Evolutionary conservation across 345 rosid genomes (phyloP), one percentile per base, ranked within the genome.

Genomic region (Excoecaria agallocha): DNA sequence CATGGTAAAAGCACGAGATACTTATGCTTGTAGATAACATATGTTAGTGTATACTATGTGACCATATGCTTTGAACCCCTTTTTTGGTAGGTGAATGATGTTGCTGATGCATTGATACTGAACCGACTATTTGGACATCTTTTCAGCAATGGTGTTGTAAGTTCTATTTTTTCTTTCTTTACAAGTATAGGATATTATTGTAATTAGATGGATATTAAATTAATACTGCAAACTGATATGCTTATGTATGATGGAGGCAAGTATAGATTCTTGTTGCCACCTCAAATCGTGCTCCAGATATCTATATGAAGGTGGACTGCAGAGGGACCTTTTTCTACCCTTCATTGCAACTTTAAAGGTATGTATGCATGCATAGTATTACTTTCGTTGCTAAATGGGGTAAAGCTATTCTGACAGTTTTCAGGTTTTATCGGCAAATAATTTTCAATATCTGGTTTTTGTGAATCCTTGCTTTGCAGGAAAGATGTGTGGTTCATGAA

Each of bases 201-300:
- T 9, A 57, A 54, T 76, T 12, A 17, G 77, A 58, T 62, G 71
- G 65, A 69, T 68, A 73, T 66, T 50, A 52, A 73, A 41, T 68
- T 73, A 71, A 54, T 25, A 66, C 55, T 20, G 19, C 65, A 67
- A 71, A 75, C 78, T 79, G 74, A 37, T 39, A 35, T 76, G 57
- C 79, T 71, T 81, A 48, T 77, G 56, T 56, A 39, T 82, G 81
- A 76, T 84, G 81, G 87, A 71, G 85, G 81, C 79, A 86, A 83
- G 79, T 82, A 66, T 81, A 95, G 99, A 88, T 95, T 81, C 96
- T 95, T 66, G 97, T 93, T 66, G 74, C 99, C 25, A 95, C 99
- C 68, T 95, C 99, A 73, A 95, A 95, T 83, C 94, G 99, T 19
- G 94, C 92, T 81, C 98, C 99, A n/a, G 93, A 95, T 84, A 89